These are phyloP conservation scores for Clonostachys byssicola DNA, from an alignment of 2,329 filamentous ascomycete genomes.

Conservation along the genomic window DNA sequence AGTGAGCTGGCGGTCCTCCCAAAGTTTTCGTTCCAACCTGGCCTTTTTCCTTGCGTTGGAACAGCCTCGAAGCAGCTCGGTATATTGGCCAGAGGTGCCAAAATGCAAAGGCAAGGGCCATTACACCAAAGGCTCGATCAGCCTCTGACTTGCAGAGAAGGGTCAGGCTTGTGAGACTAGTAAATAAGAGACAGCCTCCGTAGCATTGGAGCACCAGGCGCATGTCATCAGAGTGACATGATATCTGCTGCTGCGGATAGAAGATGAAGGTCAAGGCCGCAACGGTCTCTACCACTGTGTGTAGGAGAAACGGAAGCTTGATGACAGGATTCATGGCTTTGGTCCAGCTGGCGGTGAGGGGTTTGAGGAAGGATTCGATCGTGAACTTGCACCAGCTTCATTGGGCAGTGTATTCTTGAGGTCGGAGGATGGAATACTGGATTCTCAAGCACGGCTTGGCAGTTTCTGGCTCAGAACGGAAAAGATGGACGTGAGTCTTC, in stretches of 20 bases:
- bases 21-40: conserved; percentile 19
- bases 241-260: conserved; percentile 33
- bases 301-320: conserved; percentile 27
- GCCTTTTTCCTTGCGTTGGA: conserved; percentile 6
- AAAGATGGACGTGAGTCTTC: no score
- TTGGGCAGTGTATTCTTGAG: no score
- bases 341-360: neutral
- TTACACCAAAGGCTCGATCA: conserved; percentile 20
- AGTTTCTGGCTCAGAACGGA: no score
- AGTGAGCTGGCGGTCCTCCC: conserved; percentile 41
- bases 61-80: conserved; percentile 31
- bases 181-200: conserved; percentile 40
- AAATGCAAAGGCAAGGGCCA: conserved; percentile 34
- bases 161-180: conserved; percentile 34
- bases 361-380: neutral
- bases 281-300: conserved; percentile 31
- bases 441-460: no score
- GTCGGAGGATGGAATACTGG: no score
- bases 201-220: conserved; percentile 39
- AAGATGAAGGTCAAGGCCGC: conserved; percentile 41
- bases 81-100: conserved; percentile 45
- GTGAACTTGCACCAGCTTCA: no score
- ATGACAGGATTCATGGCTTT: conserved; percentile 4
- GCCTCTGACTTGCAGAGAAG: conserved; percentile 21
- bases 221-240: conserved; percentile 27